Base-by-base conservation (phyloP, 306 rosid species). In the Glycine tomentella region DNA sequence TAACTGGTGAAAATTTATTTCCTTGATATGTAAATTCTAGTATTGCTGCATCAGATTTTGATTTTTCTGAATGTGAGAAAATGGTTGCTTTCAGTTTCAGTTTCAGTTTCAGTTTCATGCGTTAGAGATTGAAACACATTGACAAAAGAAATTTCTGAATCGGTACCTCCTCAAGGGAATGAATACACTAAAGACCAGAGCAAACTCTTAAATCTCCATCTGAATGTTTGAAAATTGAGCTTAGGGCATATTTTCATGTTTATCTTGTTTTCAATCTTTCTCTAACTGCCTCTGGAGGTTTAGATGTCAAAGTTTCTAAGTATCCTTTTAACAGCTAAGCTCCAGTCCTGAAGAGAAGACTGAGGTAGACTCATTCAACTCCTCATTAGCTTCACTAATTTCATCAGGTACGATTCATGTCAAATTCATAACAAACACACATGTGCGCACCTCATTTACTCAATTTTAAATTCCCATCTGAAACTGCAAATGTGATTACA, bases 331-430 rank as follows among this genome's bases (percentile, higher is more conserved):
- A 90, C 93, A 95, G 98, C 88, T 95, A 77, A 95, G 94, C 80
- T 84, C 89, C 36, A 86, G 96, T 82, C 88, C 90, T 55, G 96
- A 95, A 86, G 97, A 93, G 89, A 88, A 89, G 72, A 81, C 88
- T 59, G 87, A 89, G 78, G 99, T 90, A 81, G 94, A 95, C 53
- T 5, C 90, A 7, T 93, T 93, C 88, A 91, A 88, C 66, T 90
- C 99, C 63, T 90, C 99, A 52, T 67, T 95, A 49, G 88, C 97
- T 86, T 88, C 93, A 42, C 83, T 93, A 86, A 80, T 93, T 70
- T 84, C 95, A 57, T 93, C 97, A 84, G 95, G 99, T 95, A 62
- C 69, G 90, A 82, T 56, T 25, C 17, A 56, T 56, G 31, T 56
- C 57, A 51, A 13, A 51, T 14, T 51, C 17, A 13, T 51, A 13